Percentiles rank a stretch among this genome's conserved stretches.
Evolutionary conservation across 257 asterid species (phyloP).

Genomic region (Solanum chaucha): DNA sequence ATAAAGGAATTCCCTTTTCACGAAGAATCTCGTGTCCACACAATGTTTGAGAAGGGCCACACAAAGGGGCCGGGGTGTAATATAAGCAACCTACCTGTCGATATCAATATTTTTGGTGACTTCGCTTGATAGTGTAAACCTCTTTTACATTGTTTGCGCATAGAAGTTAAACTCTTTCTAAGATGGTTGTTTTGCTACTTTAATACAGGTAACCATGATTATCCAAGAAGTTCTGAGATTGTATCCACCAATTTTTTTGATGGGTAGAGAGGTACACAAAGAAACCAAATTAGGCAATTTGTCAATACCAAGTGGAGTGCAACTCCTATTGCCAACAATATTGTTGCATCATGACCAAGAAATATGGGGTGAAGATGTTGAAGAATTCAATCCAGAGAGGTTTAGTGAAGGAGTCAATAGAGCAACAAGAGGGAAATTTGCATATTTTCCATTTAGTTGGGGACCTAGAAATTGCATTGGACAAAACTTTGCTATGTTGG

Average conservation of each 20-base stretch:
- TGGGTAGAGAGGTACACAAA: background rate
- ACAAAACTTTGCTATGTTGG: constrained; percentile 15
- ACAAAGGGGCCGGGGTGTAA: background rate
- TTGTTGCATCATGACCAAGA: constrained; percentile 10
- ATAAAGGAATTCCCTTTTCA: background rate
- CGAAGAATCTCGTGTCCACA: background rate
- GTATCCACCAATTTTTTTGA: constrained; percentile 4
- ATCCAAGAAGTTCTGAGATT: constrained; percentile 17
- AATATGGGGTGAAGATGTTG: constrained; percentile 21
- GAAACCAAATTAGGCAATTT: constrained; percentile 10
- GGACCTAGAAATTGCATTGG: constrained; percentile 23
- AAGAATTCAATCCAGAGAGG: constrained; percentile 22
- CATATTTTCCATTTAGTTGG: constrained; percentile 16
- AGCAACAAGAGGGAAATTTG: constrained; percentile 11
- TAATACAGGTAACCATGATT: constrained; percentile 16
- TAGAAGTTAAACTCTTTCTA: background rate
- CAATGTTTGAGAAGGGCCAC: background rate
- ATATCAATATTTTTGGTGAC: background rate
- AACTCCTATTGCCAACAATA: constrained; percentile 6
- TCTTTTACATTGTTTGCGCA: background rate
- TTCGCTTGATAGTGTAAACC: background rate
- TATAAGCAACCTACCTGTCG: background rate
- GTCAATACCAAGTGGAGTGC: constrained; percentile 8
- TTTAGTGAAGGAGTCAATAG: constrained; percentile 8
- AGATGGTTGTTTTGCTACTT: background rate